Base-by-base conservation (phyloP, 1,284 basidiomycete genomes). In the Heterobasidion irregulare region DNA sequence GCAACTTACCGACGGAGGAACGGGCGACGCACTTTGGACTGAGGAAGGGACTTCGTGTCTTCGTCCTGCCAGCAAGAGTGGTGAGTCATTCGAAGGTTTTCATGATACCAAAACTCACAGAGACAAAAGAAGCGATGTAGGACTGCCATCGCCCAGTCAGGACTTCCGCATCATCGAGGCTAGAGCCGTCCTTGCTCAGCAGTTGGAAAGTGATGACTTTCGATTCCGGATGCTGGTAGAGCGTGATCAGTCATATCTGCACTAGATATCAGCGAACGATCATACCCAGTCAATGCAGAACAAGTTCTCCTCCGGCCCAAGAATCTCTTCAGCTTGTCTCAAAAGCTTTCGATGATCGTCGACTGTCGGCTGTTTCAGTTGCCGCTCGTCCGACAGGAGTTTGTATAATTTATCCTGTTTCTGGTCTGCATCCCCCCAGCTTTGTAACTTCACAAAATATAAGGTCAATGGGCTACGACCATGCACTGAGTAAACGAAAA, bases 281-380 rank as follows among this genome's bases (percentile, higher is more conserved):
- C 83, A 55, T 65, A 94, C 92, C 89, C 93, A 97, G 71, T 95
- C 94, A 49, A 98, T 82, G 18, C 92, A 81, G 76, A 92, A 98
- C 15, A 98, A 73, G 66, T 92, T 94, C 69, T 98, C 96, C 55
- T 98, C 94, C 0, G 86, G 79, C 1, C 90, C 92, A 47, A 96
- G 71, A 7, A 92, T 80, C 51, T 82, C 86, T 67, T 98, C 95
- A 0, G 88, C 90, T 53, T 84, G 84, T 66, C 89, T 83, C 48
- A 94, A 80, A 61, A 86, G 86, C 51, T 89, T 92, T 59, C 92
- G 91, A 65, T 92, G 86, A 63, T 95, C 92, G 59, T 94, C 85
- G 1, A 85, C 86, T 0, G 87, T 88, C 6, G 82, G 81, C 2
- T 68, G 71, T 4, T 75, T 70, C 26, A 83, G 71, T 16, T 83